Evolutionary conservation across 140 eudicot species (phyloP).

Genomic region (Senecio squalidus): DNA sequence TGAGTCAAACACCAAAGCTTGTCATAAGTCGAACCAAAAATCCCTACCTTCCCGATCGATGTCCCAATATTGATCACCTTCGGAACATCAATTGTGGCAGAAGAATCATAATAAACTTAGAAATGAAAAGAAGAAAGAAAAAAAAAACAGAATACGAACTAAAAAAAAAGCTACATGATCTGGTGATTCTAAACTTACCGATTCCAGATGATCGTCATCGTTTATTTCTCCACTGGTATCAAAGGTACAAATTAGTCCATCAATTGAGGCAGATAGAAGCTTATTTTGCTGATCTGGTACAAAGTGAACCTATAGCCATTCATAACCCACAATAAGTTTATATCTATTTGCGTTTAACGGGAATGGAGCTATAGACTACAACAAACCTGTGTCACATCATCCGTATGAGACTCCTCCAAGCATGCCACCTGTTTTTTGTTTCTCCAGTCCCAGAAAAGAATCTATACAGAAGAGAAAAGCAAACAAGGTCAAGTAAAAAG

Average conservation of each 20-base stretch:
- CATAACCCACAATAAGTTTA: no score
- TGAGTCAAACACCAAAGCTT: slow-evolving; percentile 90
- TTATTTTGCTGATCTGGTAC: slow-evolving; percentile 72
- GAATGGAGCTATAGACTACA: slow-evolving; percentile 1
- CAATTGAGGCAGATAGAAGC: slow-evolving; percentile 92
- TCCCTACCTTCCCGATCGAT: slow-evolving; percentile 76
- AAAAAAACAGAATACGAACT: background rate
- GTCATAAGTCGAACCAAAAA: slow-evolving; percentile 52
- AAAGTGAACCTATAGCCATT: slow-evolving; percentile 81
- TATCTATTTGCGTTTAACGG: background rate
- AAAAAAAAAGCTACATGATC: background rate
- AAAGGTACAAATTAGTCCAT: slow-evolving; percentile 86
- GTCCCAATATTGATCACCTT: slow-evolving; percentile 91
- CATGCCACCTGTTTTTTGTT: slow-evolving; percentile 73
- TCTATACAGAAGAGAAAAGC: slow-evolving; percentile 29
- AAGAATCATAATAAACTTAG: background rate
- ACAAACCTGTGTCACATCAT: slow-evolving; percentile 91
- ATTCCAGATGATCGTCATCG: slow-evolving; percentile 81
- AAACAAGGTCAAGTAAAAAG: no score
- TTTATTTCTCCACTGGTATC: slow-evolving; percentile 87
- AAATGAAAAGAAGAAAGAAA: background rate
- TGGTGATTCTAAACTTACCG: slow-evolving; percentile 44
- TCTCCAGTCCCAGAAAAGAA: slow-evolving; percentile 90
- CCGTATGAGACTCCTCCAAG: slow-evolving; percentile 91
- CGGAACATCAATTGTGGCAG: background rate